These are phyloP conservation scores for Pouteria campechiana DNA, from an alignment of 179 eudicot genomes.

Conservation along the genomic window DNA sequence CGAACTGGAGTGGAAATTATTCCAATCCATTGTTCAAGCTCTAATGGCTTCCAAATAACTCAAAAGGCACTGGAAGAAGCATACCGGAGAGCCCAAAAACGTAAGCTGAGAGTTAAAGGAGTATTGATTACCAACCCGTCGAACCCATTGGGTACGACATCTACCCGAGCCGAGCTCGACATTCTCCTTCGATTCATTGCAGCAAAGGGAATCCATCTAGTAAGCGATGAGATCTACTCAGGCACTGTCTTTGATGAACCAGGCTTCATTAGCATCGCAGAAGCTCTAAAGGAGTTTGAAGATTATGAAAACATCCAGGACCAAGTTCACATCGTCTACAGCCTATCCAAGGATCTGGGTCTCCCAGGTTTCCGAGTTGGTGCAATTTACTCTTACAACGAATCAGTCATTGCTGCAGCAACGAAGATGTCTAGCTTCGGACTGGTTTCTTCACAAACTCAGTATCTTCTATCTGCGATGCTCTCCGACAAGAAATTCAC, in stretches of 20 bases:
- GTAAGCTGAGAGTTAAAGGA: conserved; percentile 20
- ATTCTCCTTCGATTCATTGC: conserved; percentile 18
- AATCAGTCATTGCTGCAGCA: conserved; percentile 21
- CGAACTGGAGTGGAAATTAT: conserved; percentile 36
- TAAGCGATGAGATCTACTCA: conserved; percentile 36
- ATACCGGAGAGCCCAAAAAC: conserved; percentile 19
- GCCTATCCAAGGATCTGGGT: conserved; percentile 40
- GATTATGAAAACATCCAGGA: conserved; percentile 3
- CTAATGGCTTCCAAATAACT: conserved; percentile 22
- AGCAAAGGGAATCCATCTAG: conserved; percentile 21
- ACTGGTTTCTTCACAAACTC: conserved; percentile 40
- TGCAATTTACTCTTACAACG: conserved; percentile 24
- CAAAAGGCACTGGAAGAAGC: conserved; percentile 23
- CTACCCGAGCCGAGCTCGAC: conserved; percentile 20
- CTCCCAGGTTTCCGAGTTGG: conserved; percentile 42
- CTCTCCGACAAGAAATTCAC: conserved; percentile 22
- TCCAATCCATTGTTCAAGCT: conserved; percentile 28
- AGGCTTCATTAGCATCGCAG: conserved; percentile 19
- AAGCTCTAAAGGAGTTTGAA: conserved; percentile 8
- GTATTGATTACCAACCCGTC: conserved; percentile 38
- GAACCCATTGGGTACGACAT: conserved; percentile 35
- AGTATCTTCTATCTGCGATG: conserved; percentile 19
- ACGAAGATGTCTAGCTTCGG: conserved; percentile 53
- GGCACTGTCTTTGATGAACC: conserved; percentile 34
- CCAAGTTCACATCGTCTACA: conserved; percentile 27